Base-by-base conservation (phyloP, 2,329 filamentous ascomycete species). In the Diaporthe vaccinii region DNA sequence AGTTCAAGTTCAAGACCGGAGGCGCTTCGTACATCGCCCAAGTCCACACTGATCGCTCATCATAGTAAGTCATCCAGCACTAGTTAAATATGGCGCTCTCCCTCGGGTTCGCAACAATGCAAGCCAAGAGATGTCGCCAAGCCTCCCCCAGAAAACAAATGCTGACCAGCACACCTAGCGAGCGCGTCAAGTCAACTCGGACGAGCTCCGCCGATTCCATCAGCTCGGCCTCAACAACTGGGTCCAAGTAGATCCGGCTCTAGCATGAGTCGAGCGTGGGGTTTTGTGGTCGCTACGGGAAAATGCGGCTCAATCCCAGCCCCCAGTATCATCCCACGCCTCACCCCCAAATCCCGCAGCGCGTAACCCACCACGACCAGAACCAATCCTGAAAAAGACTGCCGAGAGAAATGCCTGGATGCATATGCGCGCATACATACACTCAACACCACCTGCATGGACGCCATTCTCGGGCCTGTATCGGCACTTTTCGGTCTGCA, bases 1-100 rank as follows among this genome's bases (percentile, higher is more conserved):
- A 84, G 80, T 88, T 88, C 82, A 78, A 84, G 67, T 84, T 88
- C 82, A 85, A 84, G 82, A 84, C 86, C 71, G 86, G 86, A 70
- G 83, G 77, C 61, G 78, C 79, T 70, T 80, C 78, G 71, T 82
- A 82, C 77, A 78, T 80, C 71, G 87, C 85, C 80, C 83, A 83
- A 22, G 80, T 87, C 17, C 85, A 77, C 57, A 15, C 86, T 76
- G 86, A 87, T 79, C 86, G 86, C 73, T 74, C 79, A 76, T 51
- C 80, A 34, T 87, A 87, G 86, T 87, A 84, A 75, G 86, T 84
- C 15, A 9, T 14, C n/a, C 34, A 41, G 15, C 36, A 10, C 20
- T 10, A 53, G 36, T 28, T 10, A 34, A 34, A 34, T 9, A 55
- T 22, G 36, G 12, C 44, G n/a, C 41, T 73, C 65, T 39, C 68